Evolutionary conservation across 306 rosid genomes (phyloP), one percentile per base, ranked within the genome.

Genomic region (Pyrus bretschneideri): DNA sequence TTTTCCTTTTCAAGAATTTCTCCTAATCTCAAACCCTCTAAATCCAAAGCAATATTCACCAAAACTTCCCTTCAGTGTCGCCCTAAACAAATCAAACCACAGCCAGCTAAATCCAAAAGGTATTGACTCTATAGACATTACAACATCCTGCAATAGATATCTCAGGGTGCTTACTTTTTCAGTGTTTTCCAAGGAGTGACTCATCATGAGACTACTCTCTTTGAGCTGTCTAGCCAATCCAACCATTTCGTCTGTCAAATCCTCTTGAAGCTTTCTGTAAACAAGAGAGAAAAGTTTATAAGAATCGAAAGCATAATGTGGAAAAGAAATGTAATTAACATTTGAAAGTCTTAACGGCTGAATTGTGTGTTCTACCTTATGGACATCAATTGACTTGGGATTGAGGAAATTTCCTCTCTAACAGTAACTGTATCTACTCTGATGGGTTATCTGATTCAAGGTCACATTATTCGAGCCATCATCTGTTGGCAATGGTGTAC

Each of bases 211-310:
- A 85, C 97, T 92, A 78, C 91, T 89, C 85, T 95, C 97, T 86
- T 95, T 90, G 71, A 95, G 96, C 80, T 92, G 95, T 83, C 82
- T 87, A 4, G 99, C 99, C 87, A 95, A 78, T 75, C 83, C 92
- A 78, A 95, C 97, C 97, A 95, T 92, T 88, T 95, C 97, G 75
- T 88, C 97, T 1, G 42, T 92, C 90, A 95, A 89, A 87, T 88
- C 96, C 40, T 95, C 99, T 82, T 95, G 97, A 81, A 95, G 96
- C 85, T 72, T 89, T 82, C 99, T 93, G 80, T 33, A 6, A 3
- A 71, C 22, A 35, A 79, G 33, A 70, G 38, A 76, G 63, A 54
- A 71, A 33, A 49, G 42, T 23, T 35, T 15, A 15, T 54, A 52
- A 33, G 35, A 25, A 69, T 69, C 38, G 29, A 18, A 57, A 11